Percentiles rank a stretch among this genome's conserved stretches.
Conservation (phyloP, 73 alveolate species). For the Halteria grandinella region DNA sequence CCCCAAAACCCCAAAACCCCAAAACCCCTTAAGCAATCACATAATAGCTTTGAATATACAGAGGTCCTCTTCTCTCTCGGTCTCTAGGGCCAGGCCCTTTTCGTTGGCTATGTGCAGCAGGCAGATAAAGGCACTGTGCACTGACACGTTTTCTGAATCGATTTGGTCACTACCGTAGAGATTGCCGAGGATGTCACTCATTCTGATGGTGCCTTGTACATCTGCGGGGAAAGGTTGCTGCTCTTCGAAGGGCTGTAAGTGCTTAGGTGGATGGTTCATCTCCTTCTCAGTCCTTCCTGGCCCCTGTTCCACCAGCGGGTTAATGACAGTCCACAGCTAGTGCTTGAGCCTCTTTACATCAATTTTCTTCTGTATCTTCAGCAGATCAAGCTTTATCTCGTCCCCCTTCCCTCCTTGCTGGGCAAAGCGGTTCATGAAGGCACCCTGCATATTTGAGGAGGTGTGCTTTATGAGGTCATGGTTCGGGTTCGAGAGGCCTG, state of each 20-base stretch:
- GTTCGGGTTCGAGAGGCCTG: too few species aligned
- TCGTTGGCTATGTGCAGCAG: constrained; percentile 49
- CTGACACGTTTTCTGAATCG: constrained; percentile 37
- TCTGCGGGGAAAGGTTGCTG: background rate
- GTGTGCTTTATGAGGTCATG: too few species aligned
- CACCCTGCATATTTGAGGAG: too few species aligned
- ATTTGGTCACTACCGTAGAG: constrained; percentile 13
- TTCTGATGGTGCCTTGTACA: background rate
- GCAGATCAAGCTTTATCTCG: constrained; percentile 31
- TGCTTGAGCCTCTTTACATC: constrained; percentile 42
- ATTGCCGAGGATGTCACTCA: constrained; percentile 20
- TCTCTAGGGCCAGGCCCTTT: constrained; percentile 4
- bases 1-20: too few species aligned
- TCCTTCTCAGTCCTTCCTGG: constrained; percentile 5
- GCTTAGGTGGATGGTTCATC: background rate
- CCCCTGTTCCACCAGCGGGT: constrained; percentile 17
- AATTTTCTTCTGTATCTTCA: constrained; percentile 33
- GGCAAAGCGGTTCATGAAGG: too few species aligned
- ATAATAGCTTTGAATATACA: too few species aligned
- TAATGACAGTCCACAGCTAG: constrained; percentile 23
- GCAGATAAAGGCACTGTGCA: constrained; percentile 46
- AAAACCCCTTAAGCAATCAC: too few species aligned
- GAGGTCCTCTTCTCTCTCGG: constrained; percentile 31
- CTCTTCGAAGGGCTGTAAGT: background rate
- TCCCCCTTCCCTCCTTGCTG: too few species aligned